Evolutionary conservation across 1,139 yeast species (phyloP).

Genomic region (Yarrowia galli): DNA sequence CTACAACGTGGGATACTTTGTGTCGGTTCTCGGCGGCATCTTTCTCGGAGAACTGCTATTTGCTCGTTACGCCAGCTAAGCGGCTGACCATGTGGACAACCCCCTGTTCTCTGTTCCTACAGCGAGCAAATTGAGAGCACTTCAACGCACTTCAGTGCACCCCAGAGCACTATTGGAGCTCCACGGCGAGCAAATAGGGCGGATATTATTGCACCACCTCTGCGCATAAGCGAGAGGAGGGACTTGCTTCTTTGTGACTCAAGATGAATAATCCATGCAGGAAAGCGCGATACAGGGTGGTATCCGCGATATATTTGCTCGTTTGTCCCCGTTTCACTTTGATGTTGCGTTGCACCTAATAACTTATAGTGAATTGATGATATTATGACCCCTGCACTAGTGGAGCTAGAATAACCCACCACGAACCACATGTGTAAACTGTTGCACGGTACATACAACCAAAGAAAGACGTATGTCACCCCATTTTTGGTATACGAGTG

Average conservation of each 20-base stretch:
- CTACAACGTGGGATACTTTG: constrained; percentile 46
- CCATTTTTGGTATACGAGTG: background rate
- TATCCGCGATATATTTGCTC: constrained; percentile 19
- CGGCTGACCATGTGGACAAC: background rate
- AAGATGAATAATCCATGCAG: constrained; percentile 5
- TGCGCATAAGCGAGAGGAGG: constrained; percentile 4
- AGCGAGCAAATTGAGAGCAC: constrained; percentile 2
- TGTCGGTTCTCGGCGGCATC: constrained; percentile 45
- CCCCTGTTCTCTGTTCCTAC: background rate
- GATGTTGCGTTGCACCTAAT: constrained; percentile 1
- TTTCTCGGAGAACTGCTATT: constrained; percentile 46
- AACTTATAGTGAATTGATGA: constrained; percentile 27
- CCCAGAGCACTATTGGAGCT: background rate
- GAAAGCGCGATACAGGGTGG: background rate
- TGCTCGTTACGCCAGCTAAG: constrained; percentile 43
- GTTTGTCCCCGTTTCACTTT: background rate
- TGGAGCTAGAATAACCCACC: background rate
- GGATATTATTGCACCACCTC: constrained; percentile 16
- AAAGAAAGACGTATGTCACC: background rate
- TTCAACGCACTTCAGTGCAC: no score
- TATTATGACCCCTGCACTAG: background rate
- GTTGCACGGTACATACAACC: no score
- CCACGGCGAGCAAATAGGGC: constrained; percentile 5
- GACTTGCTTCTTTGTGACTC: background rate
- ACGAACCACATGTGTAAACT: no score